Evolutionary conservation across 2,329 filamentous ascomycete species (phyloP).

Genomic region (Sclerotinia glacialis): DNA sequence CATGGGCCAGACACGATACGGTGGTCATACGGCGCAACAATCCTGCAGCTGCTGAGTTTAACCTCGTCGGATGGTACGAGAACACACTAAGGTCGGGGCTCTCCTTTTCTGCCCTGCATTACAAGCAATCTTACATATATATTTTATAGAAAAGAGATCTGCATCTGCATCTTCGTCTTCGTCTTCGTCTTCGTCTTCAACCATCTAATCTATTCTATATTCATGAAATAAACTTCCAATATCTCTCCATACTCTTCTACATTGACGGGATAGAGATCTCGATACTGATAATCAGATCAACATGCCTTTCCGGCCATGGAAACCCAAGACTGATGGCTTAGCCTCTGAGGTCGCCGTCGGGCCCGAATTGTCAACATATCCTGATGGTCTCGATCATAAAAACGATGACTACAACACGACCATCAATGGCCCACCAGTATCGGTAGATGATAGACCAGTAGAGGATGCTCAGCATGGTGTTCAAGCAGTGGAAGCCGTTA

Average conservation of each 20-base stretch:
- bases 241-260: background rate
- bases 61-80: background rate
- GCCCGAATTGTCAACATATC: background rate
- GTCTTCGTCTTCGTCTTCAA: background rate
- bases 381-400: constrained; percentile 11
- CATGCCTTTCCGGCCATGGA: constrained; percentile 12
- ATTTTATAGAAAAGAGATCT: background rate
- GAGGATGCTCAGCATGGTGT: constrained; percentile 31
- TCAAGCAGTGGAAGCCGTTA: constrained; percentile 34
- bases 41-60: constrained; percentile 6
- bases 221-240: background rate
- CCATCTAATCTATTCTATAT: background rate
- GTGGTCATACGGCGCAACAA: background rate
- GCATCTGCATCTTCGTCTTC: background rate
- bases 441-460: constrained; percentile 20
- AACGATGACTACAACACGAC: background rate
- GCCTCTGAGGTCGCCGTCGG: constrained; percentile 10
- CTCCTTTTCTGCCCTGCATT: background rate
- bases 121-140: background rate
- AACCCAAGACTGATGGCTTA: constrained; percentile 6
- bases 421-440: background rate
- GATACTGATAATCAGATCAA: background rate
- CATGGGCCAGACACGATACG: background rate
- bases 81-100: background rate
- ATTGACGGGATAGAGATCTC: background rate